These are phyloP conservation scores for Paraconiothyrium brasiliense DNA, from an alignment of 2,329 filamentous ascomycete genomes.

Conservation along the genomic window DNA sequence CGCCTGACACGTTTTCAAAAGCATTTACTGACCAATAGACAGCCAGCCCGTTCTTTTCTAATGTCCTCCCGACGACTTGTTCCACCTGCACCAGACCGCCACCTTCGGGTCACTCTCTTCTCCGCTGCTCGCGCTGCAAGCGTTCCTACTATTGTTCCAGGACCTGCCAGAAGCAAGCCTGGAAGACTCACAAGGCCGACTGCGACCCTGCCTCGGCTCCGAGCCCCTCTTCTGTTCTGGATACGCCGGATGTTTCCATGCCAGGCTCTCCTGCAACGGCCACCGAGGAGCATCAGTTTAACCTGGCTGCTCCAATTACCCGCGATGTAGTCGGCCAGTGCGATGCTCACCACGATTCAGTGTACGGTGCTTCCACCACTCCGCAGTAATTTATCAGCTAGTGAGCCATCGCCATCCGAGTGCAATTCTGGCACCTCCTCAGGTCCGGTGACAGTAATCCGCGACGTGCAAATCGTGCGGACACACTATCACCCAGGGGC, in stretches of 20 bases:
- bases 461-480: not conserved
- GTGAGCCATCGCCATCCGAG: not conserved
- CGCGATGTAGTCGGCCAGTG: constrained; percentile 5
- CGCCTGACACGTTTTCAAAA: constrained; percentile 11
- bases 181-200: constrained; percentile 59
- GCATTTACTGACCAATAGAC: constrained; percentile 14
- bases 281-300: constrained; percentile 11
- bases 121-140: constrained; percentile 60
- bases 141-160: constrained; percentile 60
- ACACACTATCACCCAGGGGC: not conserved
- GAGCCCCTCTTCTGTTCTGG: constrained; percentile 34
- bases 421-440: not conserved
- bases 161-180: constrained; percentile 62
- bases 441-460: not conserved
- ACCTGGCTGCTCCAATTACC: not conserved
- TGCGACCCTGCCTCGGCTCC: constrained; percentile 48
- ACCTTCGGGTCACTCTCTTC: constrained; percentile 29
- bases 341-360: not conserved
- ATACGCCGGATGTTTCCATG: constrained; percentile 39
- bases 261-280: constrained; percentile 22
- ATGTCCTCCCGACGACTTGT: constrained; percentile 12
- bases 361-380: constrained; percentile 5
- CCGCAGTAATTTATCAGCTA: not conserved
- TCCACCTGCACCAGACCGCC: constrained; percentile 39
- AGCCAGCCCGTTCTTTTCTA: constrained; percentile 14